These are phyloP conservation scores for Murraya paniculata DNA, from an alignment of 345 rosid genomes.

Conservation along the genomic window DNA sequence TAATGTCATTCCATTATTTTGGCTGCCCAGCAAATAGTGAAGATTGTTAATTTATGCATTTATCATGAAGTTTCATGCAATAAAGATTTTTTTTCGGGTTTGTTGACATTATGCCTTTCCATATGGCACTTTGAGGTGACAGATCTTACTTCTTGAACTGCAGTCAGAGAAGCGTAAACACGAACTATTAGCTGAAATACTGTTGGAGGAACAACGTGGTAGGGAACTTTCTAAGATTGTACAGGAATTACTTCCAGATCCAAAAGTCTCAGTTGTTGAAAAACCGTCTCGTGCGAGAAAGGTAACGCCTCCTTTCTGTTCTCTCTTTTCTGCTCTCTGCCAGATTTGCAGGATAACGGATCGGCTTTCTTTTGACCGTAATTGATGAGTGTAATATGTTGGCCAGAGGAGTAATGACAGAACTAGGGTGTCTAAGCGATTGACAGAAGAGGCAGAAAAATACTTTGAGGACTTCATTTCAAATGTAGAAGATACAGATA, in stretches of 20 bases:
- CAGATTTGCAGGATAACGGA: constrained; percentile 1
- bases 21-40: not conserved
- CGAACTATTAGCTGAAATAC: constrained; percentile 59
- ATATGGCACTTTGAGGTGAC: not conserved
- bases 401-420: constrained; percentile 74
- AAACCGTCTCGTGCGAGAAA: constrained; percentile 44
- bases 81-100: not conserved
- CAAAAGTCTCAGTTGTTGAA: constrained; percentile 37
- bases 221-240: constrained; percentile 60
- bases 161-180: constrained; percentile 85
- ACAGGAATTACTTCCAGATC: constrained; percentile 57
- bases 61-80: not conserved
- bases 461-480: constrained; percentile 85
- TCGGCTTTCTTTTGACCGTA: not conserved
- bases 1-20: not conserved
- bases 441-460: constrained; percentile 88
- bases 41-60: not conserved
- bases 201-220: constrained; percentile 66
- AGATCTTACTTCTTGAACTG: constrained; percentile 18
- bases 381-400: not conserved
- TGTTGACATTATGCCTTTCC: not conserved
- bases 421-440: constrained; percentile 62
- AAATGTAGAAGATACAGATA: constrained; percentile 89
- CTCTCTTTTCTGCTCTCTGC: not conserved
- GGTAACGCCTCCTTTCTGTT: constrained; percentile 34